These are phyloP conservation scores for Elongisporangium anandrum DNA, from an alignment of 352 stramenopile genomes.

Conservation along the genomic window DNA sequence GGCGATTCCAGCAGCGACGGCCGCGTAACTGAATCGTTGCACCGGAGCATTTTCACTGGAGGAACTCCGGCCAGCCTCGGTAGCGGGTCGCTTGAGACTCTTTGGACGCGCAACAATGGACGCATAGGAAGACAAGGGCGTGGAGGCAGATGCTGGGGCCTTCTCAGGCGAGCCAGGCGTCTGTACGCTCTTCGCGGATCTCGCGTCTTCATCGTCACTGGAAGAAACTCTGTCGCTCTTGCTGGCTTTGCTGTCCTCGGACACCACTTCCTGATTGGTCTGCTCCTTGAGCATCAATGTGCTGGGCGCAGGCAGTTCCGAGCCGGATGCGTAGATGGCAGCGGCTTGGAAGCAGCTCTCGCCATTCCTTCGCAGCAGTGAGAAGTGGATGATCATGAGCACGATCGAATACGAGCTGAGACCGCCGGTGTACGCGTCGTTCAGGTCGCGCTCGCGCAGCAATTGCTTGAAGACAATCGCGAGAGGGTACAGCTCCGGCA, in stretches of 20 bases:
- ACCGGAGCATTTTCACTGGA: constrained; percentile 6
- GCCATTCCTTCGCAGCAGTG: constrained; percentile 62
- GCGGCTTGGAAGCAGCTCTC: constrained; percentile 46
- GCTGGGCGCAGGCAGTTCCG: constrained; percentile 29
- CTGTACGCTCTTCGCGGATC: neutral
- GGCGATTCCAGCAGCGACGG: constrained; percentile 58
- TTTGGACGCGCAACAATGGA: constrained; percentile 35
- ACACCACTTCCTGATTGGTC: constrained; percentile 9
- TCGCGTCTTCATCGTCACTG: constrained; percentile 4
- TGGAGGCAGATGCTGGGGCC: constrained; percentile 1
- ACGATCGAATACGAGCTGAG: constrained; percentile 91
- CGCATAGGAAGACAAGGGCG: constrained; percentile 58
- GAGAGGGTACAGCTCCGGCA: constrained; percentile 86
- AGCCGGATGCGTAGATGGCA: constrained; percentile 63
- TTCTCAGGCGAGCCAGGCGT: constrained; percentile 11
- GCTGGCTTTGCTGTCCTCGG: constrained; percentile 7
- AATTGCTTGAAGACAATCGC: constrained; percentile 90
- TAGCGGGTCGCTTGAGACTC: constrained; percentile 21
- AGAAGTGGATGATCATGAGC: constrained; percentile 90
- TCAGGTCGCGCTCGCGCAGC: constrained; percentile 84
- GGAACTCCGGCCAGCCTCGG: constrained; percentile 8
- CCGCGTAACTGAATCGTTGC: constrained; percentile 66
- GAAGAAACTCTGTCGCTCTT: constrained; percentile 3
- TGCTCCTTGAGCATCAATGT: constrained; percentile 17
- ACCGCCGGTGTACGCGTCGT: constrained; percentile 89